phyloP scores from a whole-genome alignment of 208 protist genomes.

The Vickermania ingenoplastis region DNA sequence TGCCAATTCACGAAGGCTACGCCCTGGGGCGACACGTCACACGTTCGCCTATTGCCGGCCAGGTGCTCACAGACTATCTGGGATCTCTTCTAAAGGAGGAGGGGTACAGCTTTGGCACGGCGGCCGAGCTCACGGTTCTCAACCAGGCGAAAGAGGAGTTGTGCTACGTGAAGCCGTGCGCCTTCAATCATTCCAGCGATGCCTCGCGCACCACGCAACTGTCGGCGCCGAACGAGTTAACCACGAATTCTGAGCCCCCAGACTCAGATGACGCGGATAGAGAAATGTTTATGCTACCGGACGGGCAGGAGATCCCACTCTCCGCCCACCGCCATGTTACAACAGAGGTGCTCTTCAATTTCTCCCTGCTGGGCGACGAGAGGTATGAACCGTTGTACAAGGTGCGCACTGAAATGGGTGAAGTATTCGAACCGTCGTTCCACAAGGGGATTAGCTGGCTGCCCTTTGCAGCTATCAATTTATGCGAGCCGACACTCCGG shows the following conservation, averaged over 20 bases:
- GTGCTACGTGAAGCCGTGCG: slow-evolving; percentile 64
- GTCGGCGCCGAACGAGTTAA: not conserved
- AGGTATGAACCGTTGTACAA: slow-evolving; percentile 61
- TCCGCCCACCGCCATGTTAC: slow-evolving; percentile 49
- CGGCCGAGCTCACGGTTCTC: slow-evolving; percentile 76
- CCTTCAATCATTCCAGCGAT: slow-evolving; percentile 6
- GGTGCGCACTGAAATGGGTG: slow-evolving; percentile 74
- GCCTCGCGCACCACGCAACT: not conserved
- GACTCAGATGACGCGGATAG: not conserved
- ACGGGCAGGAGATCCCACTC: slow-evolving; percentile 79
- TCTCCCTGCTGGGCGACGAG: slow-evolving; percentile 46
- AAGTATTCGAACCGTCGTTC: slow-evolving; percentile 75
- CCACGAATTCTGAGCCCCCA: not conserved
- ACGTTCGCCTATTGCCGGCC: slow-evolving; percentile 62
- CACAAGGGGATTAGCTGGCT: slow-evolving; percentile 87
- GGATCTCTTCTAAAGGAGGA: slow-evolving; percentile 42
- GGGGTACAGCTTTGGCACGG: slow-evolving; percentile 86
- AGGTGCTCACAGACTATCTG: slow-evolving; percentile 78
- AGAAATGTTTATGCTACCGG: slow-evolving; percentile 65
- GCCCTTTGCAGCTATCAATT: slow-evolving; percentile 85
- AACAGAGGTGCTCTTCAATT: slow-evolving; percentile 84
- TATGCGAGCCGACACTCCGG: slow-evolving; percentile 84
- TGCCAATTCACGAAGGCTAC: slow-evolving; percentile 92
- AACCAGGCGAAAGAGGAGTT: slow-evolving; percentile 88
- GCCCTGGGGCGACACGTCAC: slow-evolving; percentile 81